phyloP scores from a whole-genome alignment of 768 basidiomycete genomes.

The Crepidotus variabilis region DNA sequence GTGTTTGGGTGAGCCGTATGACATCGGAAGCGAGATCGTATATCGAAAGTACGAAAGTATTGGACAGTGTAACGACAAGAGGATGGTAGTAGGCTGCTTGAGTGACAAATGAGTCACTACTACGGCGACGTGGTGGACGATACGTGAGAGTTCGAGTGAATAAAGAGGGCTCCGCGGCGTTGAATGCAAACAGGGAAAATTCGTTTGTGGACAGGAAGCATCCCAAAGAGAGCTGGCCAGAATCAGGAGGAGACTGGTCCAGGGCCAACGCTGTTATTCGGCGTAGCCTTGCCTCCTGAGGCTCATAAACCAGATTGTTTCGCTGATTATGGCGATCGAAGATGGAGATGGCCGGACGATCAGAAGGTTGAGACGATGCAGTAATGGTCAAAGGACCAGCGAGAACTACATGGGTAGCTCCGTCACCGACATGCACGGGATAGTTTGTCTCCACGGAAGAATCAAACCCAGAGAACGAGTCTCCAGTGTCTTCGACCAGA shows the following conservation, averaged over 20 bases:
- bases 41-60: slow-evolving; percentile 63
- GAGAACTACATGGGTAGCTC: slow-evolving; percentile 44
- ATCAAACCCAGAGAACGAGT: background rate
- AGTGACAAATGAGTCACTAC: slow-evolving; percentile 43
- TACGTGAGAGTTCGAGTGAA: slow-evolving; percentile 46
- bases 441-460: background rate
- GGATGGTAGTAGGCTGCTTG: slow-evolving; percentile 79
- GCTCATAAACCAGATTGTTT: slow-evolving; percentile 41
- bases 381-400: slow-evolving; percentile 59
- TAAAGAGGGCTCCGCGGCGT: slow-evolving; percentile 37
- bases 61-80: slow-evolving; percentile 67
- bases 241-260: slow-evolving; percentile 65
- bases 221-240: slow-evolving; percentile 42
- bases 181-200: slow-evolving; percentile 55
- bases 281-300: slow-evolving; percentile 25
- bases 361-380: slow-evolving; percentile 41
- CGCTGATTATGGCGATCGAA: slow-evolving; percentile 26
- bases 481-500: slow-evolving; percentile 31
- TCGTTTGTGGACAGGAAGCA: slow-evolving; percentile 68
- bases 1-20: slow-evolving; percentile 57
- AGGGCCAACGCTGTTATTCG: slow-evolving; percentile 65
- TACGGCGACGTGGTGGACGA: slow-evolving; percentile 36
- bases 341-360: slow-evolving; percentile 33
- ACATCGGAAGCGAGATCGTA: slow-evolving; percentile 60
- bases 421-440: slow-evolving; percentile 5